A percentile compares a stretch with the other conserved stretches of the same genome.
Evolutionary conservation across 2,329 filamentous ascomycete species (phyloP).

Genomic region (Fusarium tjaetaba): DNA sequence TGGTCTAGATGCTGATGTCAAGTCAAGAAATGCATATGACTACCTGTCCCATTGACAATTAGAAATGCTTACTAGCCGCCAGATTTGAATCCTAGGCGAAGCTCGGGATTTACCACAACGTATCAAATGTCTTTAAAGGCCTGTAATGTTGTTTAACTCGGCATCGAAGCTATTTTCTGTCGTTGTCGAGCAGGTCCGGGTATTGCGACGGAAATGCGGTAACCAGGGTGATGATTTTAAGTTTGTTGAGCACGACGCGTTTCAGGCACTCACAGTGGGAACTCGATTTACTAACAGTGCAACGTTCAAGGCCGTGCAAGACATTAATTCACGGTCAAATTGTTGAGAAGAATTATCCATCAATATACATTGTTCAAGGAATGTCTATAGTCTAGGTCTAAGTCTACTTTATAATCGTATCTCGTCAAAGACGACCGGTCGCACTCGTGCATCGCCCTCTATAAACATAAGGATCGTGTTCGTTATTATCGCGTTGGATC

Average conservation of each 20-base stretch:
- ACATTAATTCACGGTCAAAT: not conserved
- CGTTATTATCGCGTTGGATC: slow-evolving; percentile 5
- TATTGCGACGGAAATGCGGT: not conserved
- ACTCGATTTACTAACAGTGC: not conserved
- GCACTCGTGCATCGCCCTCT: not conserved
- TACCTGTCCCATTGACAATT: not conserved
- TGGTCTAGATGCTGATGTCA: too few species aligned
- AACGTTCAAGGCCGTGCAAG: accelerated
- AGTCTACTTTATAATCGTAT: not conserved
- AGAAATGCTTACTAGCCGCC: not conserved
- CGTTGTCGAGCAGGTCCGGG: not conserved
- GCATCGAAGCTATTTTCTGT: not conserved
- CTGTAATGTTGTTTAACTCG: too few species aligned
- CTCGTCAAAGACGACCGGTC: slow-evolving; percentile 13
- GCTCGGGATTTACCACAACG: too few species aligned
- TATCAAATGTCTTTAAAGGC: accelerated
- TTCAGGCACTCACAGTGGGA: not conserved
- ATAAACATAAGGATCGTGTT: slow-evolving; percentile 17
- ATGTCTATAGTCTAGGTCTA: slow-evolving; percentile 30
- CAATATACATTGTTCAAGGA: not conserved
- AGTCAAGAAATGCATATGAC: too few species aligned
- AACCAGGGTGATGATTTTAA: not conserved
- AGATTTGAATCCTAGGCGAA: too few species aligned
- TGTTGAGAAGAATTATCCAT: too few species aligned
- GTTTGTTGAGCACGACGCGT: not conserved